Base-by-base conservation (phyloP, 768 basidiomycete genomes). In the Pulveroboletus sp. region DNA sequence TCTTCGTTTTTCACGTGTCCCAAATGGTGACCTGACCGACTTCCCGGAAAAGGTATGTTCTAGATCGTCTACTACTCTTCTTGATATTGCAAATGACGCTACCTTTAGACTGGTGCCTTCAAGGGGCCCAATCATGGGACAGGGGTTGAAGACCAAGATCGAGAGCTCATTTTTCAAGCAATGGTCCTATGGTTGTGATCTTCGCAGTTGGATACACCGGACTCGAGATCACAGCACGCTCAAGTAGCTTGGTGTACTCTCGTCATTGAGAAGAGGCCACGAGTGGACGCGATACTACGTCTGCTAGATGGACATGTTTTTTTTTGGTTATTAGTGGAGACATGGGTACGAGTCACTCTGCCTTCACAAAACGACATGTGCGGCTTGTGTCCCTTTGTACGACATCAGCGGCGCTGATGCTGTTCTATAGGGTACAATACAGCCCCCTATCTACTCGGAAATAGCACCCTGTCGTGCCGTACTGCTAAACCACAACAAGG, bases 131-230 rank as follows among this genome's bases (percentile, higher is more conserved):
- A 75, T 43, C 76, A 80, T 53, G 76, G 77, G 5, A 68, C 74
- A 46, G 82, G 80, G 80, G 67, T 67, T 34, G 68, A 69, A 19
- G 63, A 68, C 17, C 66, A 79, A 40, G 61, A 64, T 27, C 53
- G 61, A 24, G 71, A 77, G 49, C 42, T 54, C 20, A 72, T 32
- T 82, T 80, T 56, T 67, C 67, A 27, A 73, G 72, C 19, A 57
- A 54, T n/a, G 70, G 74, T 20, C 80, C 80, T 1, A 71, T 71
- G 4, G 83, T 85, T 4, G 62, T 83, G 40, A 69, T 87, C 31
- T 69, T 82, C n/a, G 79, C 81, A 13, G 81, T 72, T 6, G 81
- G 81, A 0, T 82, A 85, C 45, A 76, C 75, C 53, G 84, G 83
- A 8, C 63, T 90, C 29, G 77, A 74, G 31, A 62, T 79, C 2